Evolutionary conservation across 1,284 basidiomycete species (phyloP).

Genomic region (Naganishia cerealis): DNA sequence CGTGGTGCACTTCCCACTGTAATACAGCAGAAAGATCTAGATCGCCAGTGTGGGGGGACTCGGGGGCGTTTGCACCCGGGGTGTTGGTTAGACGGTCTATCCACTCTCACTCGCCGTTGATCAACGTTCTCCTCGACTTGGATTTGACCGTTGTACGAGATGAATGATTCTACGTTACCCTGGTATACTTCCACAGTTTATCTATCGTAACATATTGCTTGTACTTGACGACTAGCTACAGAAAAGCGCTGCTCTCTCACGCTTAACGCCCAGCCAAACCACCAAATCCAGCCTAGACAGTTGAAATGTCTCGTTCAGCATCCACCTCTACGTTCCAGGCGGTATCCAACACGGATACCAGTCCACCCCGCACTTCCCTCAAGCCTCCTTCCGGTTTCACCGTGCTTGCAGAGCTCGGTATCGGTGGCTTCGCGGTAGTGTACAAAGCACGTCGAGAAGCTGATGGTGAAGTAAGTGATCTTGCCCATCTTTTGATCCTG

Average conservation of each 20-base stretch:
- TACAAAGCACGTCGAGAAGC: background rate
- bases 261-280: background rate
- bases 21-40: too few relatives aligned
- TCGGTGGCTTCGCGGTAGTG: background rate
- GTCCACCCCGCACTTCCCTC: background rate
- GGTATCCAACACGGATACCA: background rate
- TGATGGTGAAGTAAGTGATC: background rate
- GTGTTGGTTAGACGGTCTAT: too few relatives aligned
- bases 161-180: background rate
- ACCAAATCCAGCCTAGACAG: background rate
- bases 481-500: background rate
- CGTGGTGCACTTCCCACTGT: too few relatives aligned
- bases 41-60: too few relatives aligned
- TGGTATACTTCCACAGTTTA: background rate
- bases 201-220: background rate
- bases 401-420: background rate
- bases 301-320: background rate
- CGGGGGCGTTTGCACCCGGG: too few relatives aligned
- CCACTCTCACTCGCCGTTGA: background rate
- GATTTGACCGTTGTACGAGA: background rate
- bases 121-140: background rate
- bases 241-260: background rate
- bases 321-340: background rate
- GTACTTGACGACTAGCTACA: background rate
- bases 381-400: background rate